Evolutionary conservation across 2,329 filamentous ascomycete species (phyloP), one percentile per base, ranked within the genome.

Genomic region (Tolypocladium endophyticum): DNA sequence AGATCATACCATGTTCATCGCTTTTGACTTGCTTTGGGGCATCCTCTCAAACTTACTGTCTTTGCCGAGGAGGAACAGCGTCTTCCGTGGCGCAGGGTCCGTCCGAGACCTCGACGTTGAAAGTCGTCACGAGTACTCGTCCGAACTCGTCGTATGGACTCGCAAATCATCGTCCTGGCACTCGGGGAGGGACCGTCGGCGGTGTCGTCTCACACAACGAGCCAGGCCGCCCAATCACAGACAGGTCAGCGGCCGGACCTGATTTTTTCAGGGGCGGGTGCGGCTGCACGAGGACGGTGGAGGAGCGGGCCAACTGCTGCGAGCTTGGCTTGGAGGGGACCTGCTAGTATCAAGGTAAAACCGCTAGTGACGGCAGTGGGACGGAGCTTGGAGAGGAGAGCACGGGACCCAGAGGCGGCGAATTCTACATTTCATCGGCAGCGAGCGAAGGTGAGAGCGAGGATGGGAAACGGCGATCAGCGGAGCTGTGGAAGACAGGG

Each of bases 291-390:
- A 54, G 50, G 50, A 23, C 50, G 28, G 47, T 50, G 47, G 47
- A 30, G 47, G 45, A 28, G 45, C 25, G 47, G 28, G 28, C 18
- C 47, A 52, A 14, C 47, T 8, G 28, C 47, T 11, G 23, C 16
- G 47, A n/a, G 36, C 16, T 20, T 33, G 35, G 55, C 36, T 43
- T 56, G 23, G 33, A 18, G 7, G 41, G 35, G 55, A 39, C 20
- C 38, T 45, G 55, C 55, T 23, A 56, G 55, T 25, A 45, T 28
- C 55, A 33, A 56, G 55, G 55, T 56, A 56, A 56, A 56, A 56
- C 55, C 38, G 55, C 55, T 43, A 43, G 55, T 33, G 7, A 16
- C 50, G 50, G 50, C 18, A 35, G 50, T 35, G 28, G 28, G 30
- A 53, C 30, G 50, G 47, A 14, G 28, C 50, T 53, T 4, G 28